A percentile compares a stretch with the other conserved stretches of the same genome.
Conservation (phyloP, 805 yeast species). For the Yarrowia keelungensis region DNA sequence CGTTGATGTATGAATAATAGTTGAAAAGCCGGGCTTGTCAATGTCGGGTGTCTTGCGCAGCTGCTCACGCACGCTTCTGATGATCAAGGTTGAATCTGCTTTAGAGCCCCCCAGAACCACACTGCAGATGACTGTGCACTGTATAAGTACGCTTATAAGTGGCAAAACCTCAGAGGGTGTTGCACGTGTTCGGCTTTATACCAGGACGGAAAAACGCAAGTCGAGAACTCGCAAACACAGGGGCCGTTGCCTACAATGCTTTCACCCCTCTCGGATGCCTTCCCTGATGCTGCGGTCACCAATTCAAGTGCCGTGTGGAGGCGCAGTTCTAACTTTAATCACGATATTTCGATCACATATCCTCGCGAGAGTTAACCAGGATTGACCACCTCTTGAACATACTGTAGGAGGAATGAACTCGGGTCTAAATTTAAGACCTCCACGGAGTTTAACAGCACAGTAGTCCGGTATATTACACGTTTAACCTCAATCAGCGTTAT, state of each 20-base stretch:
- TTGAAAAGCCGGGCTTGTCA: conserved; percentile 55
- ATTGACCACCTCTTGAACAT: neutral
- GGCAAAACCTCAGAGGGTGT: neutral
- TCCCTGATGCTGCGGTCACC: conserved; percentile 1
- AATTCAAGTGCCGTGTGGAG: conserved; percentile 26
- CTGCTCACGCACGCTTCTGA: conserved; percentile 57
- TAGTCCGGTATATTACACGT: too few relatives aligned
- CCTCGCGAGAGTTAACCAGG: neutral
- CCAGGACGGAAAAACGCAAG: too few relatives aligned
- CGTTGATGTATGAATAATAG: neutral
- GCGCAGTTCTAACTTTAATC: conserved; percentile 35
- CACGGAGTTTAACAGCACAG: too few relatives aligned
- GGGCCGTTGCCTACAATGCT: too few relatives aligned
- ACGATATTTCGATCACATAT: neutral
- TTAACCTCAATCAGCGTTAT: too few relatives aligned
- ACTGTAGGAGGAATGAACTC: too few relatives aligned
- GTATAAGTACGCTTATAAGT: conserved; percentile 2
- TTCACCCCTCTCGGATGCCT: neutral
- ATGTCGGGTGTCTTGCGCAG: conserved; percentile 64
- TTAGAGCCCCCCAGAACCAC: conserved; percentile 42
- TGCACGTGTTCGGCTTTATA: neutral
- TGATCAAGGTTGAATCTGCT: conserved; percentile 43
- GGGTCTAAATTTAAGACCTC: too few relatives aligned
- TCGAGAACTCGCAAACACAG: too few relatives aligned
- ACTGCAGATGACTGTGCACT: conserved; percentile 6